phyloP scores from a whole-genome alignment of 495 filamentous ascomycete species.

The Neurospora sp. region DNA sequence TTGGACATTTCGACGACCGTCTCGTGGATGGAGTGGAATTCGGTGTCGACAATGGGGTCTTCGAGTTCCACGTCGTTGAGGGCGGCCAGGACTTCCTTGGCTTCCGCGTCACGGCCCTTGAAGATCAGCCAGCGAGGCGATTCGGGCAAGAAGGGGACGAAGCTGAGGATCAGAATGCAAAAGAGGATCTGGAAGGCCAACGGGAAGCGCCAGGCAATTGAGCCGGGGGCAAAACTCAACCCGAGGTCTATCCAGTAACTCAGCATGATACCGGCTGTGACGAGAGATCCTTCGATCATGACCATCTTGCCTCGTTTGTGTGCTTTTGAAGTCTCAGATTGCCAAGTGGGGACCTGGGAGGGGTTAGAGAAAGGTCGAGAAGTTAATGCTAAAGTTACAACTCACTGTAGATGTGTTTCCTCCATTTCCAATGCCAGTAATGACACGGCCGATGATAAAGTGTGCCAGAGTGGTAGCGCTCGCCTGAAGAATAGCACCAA shows the following conservation, averaged over 20 bases:
- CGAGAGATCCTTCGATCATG: constrained; percentile 67
- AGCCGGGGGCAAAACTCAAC: constrained; percentile 52
- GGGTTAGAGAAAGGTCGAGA: constrained; percentile 32
- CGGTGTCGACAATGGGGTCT: constrained; percentile 46
- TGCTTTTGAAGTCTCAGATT: constrained; percentile 66
- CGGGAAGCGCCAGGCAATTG: constrained; percentile 65
- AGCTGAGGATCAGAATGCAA: constrained; percentile 44
- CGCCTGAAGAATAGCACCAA: constrained; percentile 57
- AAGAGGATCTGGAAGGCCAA: constrained; percentile 55
- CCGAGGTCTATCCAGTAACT: constrained; percentile 71
- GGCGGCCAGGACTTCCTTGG: constrained; percentile 50
- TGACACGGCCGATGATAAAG: constrained; percentile 53
- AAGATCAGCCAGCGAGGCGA: constrained; percentile 54
- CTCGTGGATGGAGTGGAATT: constrained; percentile 65
- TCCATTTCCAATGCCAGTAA: constrained; percentile 27
- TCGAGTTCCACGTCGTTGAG: constrained; percentile 45
- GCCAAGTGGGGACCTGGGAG: constrained; percentile 60
- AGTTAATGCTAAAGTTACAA: not conserved
- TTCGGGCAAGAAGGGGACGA: constrained; percentile 52
- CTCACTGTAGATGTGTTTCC: constrained; percentile 38
- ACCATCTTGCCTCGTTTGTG: constrained; percentile 66
- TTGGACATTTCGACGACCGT: constrained; percentile 62
- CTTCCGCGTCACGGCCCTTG: constrained; percentile 38
- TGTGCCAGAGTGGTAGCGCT: constrained; percentile 39
- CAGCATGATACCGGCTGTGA: constrained; percentile 62